phyloP scores from a whole-genome alignment of 306 rosid genomes.

The Gastrolobium villosum region DNA sequence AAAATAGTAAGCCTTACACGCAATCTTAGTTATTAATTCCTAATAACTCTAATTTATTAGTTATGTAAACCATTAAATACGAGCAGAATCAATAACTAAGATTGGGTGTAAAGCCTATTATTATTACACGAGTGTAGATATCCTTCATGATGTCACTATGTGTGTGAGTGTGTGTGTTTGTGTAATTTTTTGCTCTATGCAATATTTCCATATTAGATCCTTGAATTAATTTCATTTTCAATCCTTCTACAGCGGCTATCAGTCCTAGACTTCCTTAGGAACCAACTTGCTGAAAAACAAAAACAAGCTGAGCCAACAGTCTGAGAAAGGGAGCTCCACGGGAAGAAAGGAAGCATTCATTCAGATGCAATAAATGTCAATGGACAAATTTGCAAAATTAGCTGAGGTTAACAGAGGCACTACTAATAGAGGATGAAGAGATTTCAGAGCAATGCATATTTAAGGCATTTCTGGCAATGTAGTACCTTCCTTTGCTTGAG shows the following conservation, averaged over 20 bases:
- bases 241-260: slow-evolving; percentile 66
- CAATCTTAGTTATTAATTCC: too few species aligned
- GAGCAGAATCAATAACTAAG: too few species aligned
- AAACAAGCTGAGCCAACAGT: slow-evolving; percentile 56
- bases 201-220: slow-evolving; percentile 32
- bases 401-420: slow-evolving; percentile 27
- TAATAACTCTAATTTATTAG: too few species aligned
- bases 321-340: slow-evolving; percentile 29
- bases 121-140: too few species aligned
- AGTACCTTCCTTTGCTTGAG: slow-evolving; percentile 30
- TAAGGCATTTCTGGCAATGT: slow-evolving; percentile 37
- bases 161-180: too few species aligned
- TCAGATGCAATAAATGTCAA: slow-evolving; percentile 39
- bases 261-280: slow-evolving; percentile 77
- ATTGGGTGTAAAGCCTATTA: too few species aligned
- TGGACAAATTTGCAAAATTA: slow-evolving; percentile 42
- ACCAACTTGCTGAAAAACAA: slow-evolving; percentile 68
- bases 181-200: background rate
- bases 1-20: too few species aligned
- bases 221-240: slow-evolving; percentile 21
- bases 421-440: slow-evolving; percentile 41
- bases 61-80: too few species aligned
- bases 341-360: slow-evolving; percentile 34
- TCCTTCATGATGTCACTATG: too few species aligned
- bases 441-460: slow-evolving; percentile 35